Percentiles rank a stretch among this genome's conserved stretches.
These are phyloP conservation scores for Nematocida ausubeli DNA, from an alignment of 371 early-diverging fungal genomes.

Conservation along the genomic window DNA sequence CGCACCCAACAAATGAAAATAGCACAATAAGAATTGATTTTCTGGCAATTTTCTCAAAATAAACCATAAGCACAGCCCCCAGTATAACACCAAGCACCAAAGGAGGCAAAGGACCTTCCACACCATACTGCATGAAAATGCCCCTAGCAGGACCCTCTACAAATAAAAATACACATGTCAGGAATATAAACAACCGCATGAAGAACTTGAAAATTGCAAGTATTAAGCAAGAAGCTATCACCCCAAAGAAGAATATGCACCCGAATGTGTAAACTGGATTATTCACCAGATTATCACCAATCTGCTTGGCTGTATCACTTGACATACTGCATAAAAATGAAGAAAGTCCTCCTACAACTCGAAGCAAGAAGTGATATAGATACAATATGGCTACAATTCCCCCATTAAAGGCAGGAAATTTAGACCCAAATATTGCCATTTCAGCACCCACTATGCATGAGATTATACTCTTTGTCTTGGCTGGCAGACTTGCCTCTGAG, in stretches of 20 bases:
- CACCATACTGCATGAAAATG: not conserved
- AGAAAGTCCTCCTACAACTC: not conserved
- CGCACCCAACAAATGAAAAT: conserved; percentile 20
- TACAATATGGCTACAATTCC: not conserved
- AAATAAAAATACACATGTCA: not conserved
- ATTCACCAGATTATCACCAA: not conserved
- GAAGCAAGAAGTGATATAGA: not conserved
- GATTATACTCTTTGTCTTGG: not conserved
- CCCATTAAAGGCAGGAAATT: not conserved
- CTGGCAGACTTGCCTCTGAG: not conserved
- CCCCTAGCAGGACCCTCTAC: not conserved
- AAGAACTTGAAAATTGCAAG: not conserved
- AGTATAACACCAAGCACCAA: conserved; percentile 3
- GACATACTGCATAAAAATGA: not conserved
- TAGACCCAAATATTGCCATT: conserved; percentile 5
- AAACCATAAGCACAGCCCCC: not conserved
- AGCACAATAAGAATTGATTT: not conserved
- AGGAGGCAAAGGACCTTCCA: not conserved
- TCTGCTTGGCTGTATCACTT: not conserved
- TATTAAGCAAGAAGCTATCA: not conserved
- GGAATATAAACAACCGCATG: not conserved
- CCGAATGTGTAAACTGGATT: not conserved
- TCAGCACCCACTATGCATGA: not conserved
- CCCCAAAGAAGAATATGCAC: not conserved
- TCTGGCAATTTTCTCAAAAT: not conserved